Evolutionary conservation across 2,329 filamentous ascomycete species (phyloP).

Genomic region (Pseudocercospora macadamiae): DNA sequence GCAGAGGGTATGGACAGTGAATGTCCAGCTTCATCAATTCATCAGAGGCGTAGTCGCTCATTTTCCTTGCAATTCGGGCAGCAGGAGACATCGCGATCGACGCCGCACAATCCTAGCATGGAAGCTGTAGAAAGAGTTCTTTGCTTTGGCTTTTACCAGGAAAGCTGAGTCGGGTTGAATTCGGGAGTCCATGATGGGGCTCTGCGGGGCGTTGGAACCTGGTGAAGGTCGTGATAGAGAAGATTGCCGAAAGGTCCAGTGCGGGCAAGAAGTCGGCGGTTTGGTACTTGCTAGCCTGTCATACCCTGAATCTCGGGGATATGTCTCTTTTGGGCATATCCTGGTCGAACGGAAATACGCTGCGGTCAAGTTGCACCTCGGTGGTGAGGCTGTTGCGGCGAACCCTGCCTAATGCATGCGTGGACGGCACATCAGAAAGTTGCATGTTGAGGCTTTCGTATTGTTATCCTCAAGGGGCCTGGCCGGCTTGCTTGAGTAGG

Average conservation of each 20-base stretch:
- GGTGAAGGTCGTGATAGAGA: slow-evolving; percentile 12
- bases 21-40: no score
- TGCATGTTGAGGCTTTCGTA: no score
- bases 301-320: slow-evolving; percentile 18
- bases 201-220: slow-evolving; percentile 8
- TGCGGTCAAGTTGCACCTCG: slow-evolving; percentile 17
- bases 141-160: slow-evolving; percentile 8
- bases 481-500: no score
- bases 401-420: not conserved
- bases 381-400: slow-evolving; percentile 7
- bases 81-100: no score
- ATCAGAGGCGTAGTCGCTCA: no score
- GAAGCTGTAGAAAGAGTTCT: no score
- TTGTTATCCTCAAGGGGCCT: no score
- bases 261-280: slow-evolving; percentile 12
- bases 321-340: slow-evolving; percentile 18
- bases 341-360: slow-evolving; percentile 11
- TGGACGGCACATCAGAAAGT: not conserved
- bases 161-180: slow-evolving; percentile 9
- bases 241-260: slow-evolving; percentile 20
- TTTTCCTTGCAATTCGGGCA: no score
- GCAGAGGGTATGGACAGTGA: no score
- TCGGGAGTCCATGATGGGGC: slow-evolving; percentile 3
- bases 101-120: no score
- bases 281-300: slow-evolving; percentile 14